phyloP scores from a whole-genome alignment of 2,329 filamentous ascomycete species.

The Pseudogymnoascus sp. region DNA sequence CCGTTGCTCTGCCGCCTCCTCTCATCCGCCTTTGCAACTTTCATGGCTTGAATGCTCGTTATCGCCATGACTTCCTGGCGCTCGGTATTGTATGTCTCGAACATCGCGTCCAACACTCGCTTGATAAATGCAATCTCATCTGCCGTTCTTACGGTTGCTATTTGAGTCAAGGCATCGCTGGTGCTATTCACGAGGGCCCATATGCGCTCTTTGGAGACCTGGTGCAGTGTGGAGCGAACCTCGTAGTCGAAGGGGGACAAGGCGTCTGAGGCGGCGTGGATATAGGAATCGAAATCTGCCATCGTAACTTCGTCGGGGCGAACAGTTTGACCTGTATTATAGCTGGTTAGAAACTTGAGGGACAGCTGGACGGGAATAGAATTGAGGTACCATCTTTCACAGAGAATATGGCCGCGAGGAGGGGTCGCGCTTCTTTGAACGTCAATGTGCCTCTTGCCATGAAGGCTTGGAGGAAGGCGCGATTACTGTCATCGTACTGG shows the following conservation, averaged over 20 bases:
- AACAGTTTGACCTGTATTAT: slow-evolving; percentile 36
- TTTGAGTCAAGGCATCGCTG: slow-evolving; percentile 75
- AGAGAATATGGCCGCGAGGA: slow-evolving; percentile 70
- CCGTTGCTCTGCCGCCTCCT: slow-evolving; percentile 17
- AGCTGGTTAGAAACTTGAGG: slow-evolving; percentile 1
- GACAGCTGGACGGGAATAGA: not conserved
- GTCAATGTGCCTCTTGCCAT: slow-evolving; percentile 73
- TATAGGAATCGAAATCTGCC: slow-evolving; percentile 60
- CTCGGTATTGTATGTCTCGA: slow-evolving; percentile 75
- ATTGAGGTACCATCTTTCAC: slow-evolving; percentile 28
- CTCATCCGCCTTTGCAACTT: slow-evolving; percentile 51
- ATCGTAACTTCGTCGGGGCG: slow-evolving; percentile 58
- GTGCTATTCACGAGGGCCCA: slow-evolving; percentile 85
- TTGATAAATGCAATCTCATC: slow-evolving; percentile 90
- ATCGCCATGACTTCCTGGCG: slow-evolving; percentile 80
- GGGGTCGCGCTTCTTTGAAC: slow-evolving; percentile 60
- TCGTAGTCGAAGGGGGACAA: slow-evolving; percentile 81
- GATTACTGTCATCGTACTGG: slow-evolving; percentile 53
- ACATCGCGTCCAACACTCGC: slow-evolving; percentile 82
- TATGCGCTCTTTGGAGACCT: slow-evolving; percentile 57
- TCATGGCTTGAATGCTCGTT: slow-evolving; percentile 70
- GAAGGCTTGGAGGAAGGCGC: slow-evolving; percentile 86
- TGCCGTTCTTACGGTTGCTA: slow-evolving; percentile 70
- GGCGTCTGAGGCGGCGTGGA: slow-evolving; percentile 62
- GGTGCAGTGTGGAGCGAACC: slow-evolving; percentile 68